A percentile compares a stretch with the other conserved stretches of the same genome.
Conservation (phyloP, 2,329 filamentous ascomycete genomes). For the Thelonectria blattea region DNA sequence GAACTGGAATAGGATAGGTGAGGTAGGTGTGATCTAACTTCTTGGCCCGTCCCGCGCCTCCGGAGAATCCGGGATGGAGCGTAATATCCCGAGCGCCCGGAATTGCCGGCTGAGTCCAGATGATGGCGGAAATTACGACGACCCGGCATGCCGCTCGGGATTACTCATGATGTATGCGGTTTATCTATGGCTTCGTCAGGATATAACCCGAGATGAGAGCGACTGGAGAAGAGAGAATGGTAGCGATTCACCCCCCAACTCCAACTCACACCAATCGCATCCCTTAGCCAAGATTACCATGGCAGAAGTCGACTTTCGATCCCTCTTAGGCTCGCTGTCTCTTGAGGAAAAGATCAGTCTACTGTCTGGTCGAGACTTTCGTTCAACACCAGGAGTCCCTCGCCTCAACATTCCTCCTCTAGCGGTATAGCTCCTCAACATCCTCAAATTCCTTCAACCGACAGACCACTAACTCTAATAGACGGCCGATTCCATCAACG, state of each 20-base stretch:
- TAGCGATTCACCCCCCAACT: neutral
- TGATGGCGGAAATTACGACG: neutral
- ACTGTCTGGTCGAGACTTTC: slow-evolving; percentile 5
- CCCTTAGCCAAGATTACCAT: too few species aligned
- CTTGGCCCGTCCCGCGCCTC: neutral
- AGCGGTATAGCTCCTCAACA: neutral
- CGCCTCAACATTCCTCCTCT: neutral
- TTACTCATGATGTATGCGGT: neutral
- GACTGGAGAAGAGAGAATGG: neutral
- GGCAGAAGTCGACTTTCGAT: neutral
- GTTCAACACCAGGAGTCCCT: slow-evolving; percentile 5
- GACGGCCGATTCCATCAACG: slow-evolving; percentile 21
- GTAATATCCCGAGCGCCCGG: neutral
- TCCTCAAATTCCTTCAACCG: neutral
- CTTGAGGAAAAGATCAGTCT: slow-evolving; percentile 11
- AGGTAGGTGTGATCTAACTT: too few species aligned
- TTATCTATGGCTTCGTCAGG: neutral
- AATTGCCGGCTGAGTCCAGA: slow-evolving; percentile 3
- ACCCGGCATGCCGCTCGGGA: slow-evolving; percentile 2
- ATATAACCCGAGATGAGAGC: neutral
- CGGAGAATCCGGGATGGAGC: slow-evolving; percentile 4
- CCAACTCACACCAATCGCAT: too few species aligned
- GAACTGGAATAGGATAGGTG: too few species aligned
- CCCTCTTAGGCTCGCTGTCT: neutral
- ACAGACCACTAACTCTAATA: neutral